These are phyloP conservation scores for Dothistroma pini DNA, from an alignment of 2,329 filamentous ascomycete genomes.

Conservation along the genomic window DNA sequence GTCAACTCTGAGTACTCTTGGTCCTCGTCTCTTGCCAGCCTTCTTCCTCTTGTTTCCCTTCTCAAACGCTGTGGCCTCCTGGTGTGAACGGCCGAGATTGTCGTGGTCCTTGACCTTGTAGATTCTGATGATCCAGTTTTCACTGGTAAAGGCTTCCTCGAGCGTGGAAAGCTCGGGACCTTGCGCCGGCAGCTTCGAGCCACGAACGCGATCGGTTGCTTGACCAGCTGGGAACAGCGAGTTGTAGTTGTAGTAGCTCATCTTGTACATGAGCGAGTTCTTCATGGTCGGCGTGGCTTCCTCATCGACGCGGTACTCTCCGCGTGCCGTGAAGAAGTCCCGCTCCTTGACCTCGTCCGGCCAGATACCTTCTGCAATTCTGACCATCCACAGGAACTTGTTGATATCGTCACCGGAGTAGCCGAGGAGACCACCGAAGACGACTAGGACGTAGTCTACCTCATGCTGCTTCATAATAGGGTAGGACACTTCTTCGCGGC, in stretches of 20 bases:
- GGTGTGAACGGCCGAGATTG: slow-evolving; percentile 88
- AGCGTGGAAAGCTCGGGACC: slow-evolving; percentile 82
- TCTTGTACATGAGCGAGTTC: slow-evolving; percentile 99
- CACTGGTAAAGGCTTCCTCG: slow-evolving; percentile 96
- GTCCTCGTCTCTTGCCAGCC: slow-evolving; percentile 66
- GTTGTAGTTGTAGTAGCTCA: slow-evolving; percentile 99
- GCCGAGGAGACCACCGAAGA: slow-evolving; percentile 91
- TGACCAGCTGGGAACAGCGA: slow-evolving; percentile 87
- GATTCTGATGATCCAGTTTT: slow-evolving; percentile 99
- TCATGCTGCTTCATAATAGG: slow-evolving; percentile 98
- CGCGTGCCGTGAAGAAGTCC: slow-evolving; percentile 87
- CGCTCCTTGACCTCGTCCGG: slow-evolving; percentile 98
- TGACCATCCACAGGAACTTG: slow-evolving; percentile 99
- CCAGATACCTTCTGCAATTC: slow-evolving; percentile 97
- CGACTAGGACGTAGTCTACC: slow-evolving; percentile 96
- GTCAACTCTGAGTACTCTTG: slow-evolving; percentile 67
- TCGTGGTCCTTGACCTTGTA: slow-evolving; percentile 99
- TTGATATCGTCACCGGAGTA: slow-evolving; percentile 99
- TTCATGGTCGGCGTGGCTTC: slow-evolving; percentile 94
- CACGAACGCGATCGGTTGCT: slow-evolving; percentile 84
- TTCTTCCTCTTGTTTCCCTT: slow-evolving; percentile 83
- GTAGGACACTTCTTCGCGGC: slow-evolving; percentile 95
- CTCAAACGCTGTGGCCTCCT: slow-evolving; percentile 64
- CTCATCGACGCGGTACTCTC: slow-evolving; percentile 94
- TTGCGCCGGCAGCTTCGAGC: slow-evolving; percentile 72